Evolutionary conservation across 164 flowering plant species (phyloP), one percentile per base, ranked within the genome.

Genomic region (Buxus sempervirens): DNA sequence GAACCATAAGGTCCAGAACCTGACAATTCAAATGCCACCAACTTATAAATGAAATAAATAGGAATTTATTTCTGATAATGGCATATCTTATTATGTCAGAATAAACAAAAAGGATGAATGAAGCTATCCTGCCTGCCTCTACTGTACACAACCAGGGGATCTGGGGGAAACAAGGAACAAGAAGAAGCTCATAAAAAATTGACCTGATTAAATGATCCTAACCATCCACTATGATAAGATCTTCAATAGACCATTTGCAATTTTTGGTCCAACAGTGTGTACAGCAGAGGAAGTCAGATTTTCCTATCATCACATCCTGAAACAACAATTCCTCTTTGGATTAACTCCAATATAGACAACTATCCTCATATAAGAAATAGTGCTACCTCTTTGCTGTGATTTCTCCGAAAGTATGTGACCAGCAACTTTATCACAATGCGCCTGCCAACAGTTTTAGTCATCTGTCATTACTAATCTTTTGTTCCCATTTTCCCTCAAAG

Each of bases 1-100:
- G 89, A 60, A 87, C 96, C 97, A 96, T 93, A 72, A 96, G 91
- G 81, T 91, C 96, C 76, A 96, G 79, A 72, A 96, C 99, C 99
- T 96, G 82, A 38, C 16, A 23, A 55, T n/a, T 68, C 42, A 57
- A 23, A 18, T 60, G 5, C 56, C 72, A 54, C 62, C 61, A 66
- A 36, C 45, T 42, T 48, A 23, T 54, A 25, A 53, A 25, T 41
- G 23, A 45, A 53, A 25, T 27, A 70, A 45, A 20, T 58, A 60
- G 53, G 5, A 58, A 32, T 20, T 24, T 21, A 20, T 45, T 45
- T 45, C 51, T 1, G 13, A 45, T 10, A 45, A 4, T 45, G 12
- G 51, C 10, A 15, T 45, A 15, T 15, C 51, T 45, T 5, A 6
- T 45, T 32, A 32, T 32, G 38, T 45, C 51, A 45, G 51, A 15